Conservation (phyloP, 1,139 yeast genomes). For the Scheffersomyces stambukii region DNA sequence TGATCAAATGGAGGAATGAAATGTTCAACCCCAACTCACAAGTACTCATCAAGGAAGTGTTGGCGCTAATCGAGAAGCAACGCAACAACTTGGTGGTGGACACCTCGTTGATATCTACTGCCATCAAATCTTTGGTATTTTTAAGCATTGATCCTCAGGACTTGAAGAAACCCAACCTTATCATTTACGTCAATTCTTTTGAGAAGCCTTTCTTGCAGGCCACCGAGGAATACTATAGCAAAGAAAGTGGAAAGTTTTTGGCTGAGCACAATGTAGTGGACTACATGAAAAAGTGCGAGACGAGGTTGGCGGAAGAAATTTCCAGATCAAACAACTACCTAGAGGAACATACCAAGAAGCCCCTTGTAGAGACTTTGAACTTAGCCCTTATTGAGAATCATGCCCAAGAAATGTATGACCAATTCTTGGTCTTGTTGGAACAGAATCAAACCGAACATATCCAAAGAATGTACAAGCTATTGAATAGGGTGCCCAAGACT, state of each 20-base stretch:
- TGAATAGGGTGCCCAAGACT: constrained; percentile 71
- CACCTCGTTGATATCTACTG: constrained; percentile 62
- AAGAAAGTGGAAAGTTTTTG: constrained; percentile 67
- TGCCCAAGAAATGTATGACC: constrained; percentile 71
- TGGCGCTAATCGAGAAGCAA: constrained; percentile 71
- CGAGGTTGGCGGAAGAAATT: constrained; percentile 77
- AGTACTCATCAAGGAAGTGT: constrained; percentile 61
- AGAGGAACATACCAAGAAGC: constrained; percentile 82
- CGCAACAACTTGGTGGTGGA: constrained; percentile 77
- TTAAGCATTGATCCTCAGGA: constrained; percentile 78
- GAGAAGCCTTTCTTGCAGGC: constrained; percentile 72
- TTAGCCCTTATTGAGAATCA: constrained; percentile 75
- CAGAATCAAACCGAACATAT: constrained; percentile 76
- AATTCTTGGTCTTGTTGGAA: constrained; percentile 68
- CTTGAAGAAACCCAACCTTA: constrained; percentile 76
- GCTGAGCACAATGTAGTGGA: constrained; percentile 79
- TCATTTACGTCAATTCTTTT: constrained; percentile 76
- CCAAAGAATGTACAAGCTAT: constrained; percentile 70
- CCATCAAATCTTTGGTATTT: constrained; percentile 78
- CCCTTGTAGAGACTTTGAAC: constrained; percentile 72
- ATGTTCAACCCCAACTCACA: constrained; percentile 69
- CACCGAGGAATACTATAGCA: constrained; percentile 68
- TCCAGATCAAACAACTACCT: constrained; percentile 72
- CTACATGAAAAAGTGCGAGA: constrained; percentile 83
- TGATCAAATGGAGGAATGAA: constrained; percentile 83